Base-by-base conservation (phyloP, 2,329 filamentous ascomycete species). In the Aspergillus sp. region DNA sequence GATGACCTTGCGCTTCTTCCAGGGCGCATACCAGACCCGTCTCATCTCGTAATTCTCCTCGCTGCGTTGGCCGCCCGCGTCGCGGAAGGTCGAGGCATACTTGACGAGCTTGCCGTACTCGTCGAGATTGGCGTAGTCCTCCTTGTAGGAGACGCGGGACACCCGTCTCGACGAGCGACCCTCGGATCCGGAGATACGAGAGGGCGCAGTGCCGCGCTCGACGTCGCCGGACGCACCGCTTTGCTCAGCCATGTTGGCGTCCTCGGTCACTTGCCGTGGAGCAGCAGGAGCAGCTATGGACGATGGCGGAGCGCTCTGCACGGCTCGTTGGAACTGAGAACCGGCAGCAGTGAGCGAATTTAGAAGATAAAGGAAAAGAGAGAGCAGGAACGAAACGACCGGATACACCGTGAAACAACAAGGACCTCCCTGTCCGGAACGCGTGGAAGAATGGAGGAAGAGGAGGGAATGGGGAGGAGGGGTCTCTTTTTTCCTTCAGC, bases 91-190 rank as follows among this genome's bases (percentile, higher is more conserved):
- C 45, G 83, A 85, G 63, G 87, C 86, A 73, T 84, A 88, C 70
- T 84, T 82, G 61, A 86, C 82, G 34, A 88, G 78, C 52, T 83
- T 83, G 58, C 82, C 81, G 70, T 87, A 88, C 70, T 88, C 85
- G 70, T 86, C 84, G 69, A 72, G 58, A 25, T 61, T 67, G 3
- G 60, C 57, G 40, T 58, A 68, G 49, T 70, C 68, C 41, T 69
- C 64, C 19, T 65, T 68, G 34, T 68, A 56, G 23, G 70, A 72
- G 3, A 64, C 64, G 13, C 69, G 67, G 17, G 70, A 72, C 47
- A 72, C 64, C 38, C 69, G 70, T 49, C 65, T 60, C 4, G 60
- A 60, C 19, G 52, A 51, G 14, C 46, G 58, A 42, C 56, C 55
- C 10, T 61, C 54, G 7, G 56, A 55, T 21, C 47, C 50, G 13